Conservation (phyloP, 2,329 filamentous ascomycete species). For the Diaporthe sp. region DNA sequence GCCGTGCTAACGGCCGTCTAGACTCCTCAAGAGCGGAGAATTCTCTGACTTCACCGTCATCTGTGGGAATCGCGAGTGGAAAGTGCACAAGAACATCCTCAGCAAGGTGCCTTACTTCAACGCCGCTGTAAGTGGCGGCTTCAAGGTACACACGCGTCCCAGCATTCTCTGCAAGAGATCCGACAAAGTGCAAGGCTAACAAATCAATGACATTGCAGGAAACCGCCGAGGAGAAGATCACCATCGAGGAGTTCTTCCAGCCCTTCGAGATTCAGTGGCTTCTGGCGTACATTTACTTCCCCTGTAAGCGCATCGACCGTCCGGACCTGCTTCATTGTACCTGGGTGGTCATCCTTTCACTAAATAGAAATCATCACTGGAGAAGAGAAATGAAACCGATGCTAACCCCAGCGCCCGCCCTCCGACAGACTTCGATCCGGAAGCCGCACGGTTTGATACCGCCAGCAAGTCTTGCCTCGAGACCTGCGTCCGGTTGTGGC, state of each 20-base stretch:
- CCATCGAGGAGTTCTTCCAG: slow-evolving; percentile 4
- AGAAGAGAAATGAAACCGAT: not conserved
- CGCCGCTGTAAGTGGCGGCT: not conserved
- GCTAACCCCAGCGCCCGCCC: not conserved
- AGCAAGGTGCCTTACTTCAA: not conserved
- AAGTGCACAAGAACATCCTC: slow-evolving; percentile 12
- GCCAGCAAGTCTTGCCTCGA: slow-evolving; percentile 16
- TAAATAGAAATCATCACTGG: not conserved
- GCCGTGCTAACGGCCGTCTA: not conserved
- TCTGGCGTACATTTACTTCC: slow-evolving; percentile 14
- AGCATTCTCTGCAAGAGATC: not conserved
- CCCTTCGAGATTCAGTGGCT: slow-evolving; percentile 21
- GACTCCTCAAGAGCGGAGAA: not conserved
- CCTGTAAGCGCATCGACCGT: not conserved
- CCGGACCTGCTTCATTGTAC: not conserved
- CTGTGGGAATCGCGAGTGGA: slow-evolving; percentile 5
- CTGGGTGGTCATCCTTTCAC: not conserved
- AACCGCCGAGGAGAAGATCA: not conserved
- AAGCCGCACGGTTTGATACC: not conserved
- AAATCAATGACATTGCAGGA: not conserved
- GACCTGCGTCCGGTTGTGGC: slow-evolving; percentile 8
- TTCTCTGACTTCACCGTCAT: not conserved
- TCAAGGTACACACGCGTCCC: not conserved
- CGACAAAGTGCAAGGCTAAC: not conserved
- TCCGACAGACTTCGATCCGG: not conserved